phyloP scores from a whole-genome alignment of 495 filamentous ascomycete genomes.

The Immersiella caudata region DNA sequence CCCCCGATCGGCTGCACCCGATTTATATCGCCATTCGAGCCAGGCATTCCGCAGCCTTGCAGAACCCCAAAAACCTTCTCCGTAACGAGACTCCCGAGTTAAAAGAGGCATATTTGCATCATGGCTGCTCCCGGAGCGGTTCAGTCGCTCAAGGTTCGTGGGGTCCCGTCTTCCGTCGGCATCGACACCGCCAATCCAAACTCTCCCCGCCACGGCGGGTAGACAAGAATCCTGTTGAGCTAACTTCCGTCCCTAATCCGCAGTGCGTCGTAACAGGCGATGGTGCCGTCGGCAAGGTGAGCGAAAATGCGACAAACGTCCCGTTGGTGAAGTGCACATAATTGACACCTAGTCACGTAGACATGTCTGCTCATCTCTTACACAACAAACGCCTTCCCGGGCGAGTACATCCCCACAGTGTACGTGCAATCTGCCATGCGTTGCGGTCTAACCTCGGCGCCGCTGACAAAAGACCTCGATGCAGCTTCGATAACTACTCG shows the following conservation, averaged over 20 bases:
- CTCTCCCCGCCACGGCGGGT: not conserved
- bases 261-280: slow-evolving; percentile 99
- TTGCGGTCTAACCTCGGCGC: slow-evolving; percentile 50
- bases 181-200: slow-evolving; percentile 25
- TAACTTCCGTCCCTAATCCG: slow-evolving; percentile 33
- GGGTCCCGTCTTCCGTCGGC: not conserved
- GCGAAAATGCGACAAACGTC: slow-evolving; percentile 30
- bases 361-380: slow-evolving; percentile 99
- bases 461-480: slow-evolving; percentile 33
- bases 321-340: slow-evolving; percentile 13
- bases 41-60: slow-evolving; percentile 1
- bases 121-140: slow-evolving; percentile 57
- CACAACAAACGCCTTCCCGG: slow-evolving; percentile 98
- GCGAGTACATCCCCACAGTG: slow-evolving; percentile 99
- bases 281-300: slow-evolving; percentile 96
- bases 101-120: slow-evolving; percentile 24
- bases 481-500: slow-evolving; percentile 99
- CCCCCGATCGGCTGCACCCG: slow-evolving; percentile 25
- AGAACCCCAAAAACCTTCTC: slow-evolving; percentile 2
- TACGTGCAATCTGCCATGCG: slow-evolving; percentile 53
- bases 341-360: slow-evolving; percentile 55
- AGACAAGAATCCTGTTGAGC: not conserved
- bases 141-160: slow-evolving; percentile 61
- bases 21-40: slow-evolving; percentile 21
- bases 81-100: slow-evolving; percentile 3